Conservation (phyloP, 2,329 filamentous ascomycete genomes). For the Blastomyces gilchristii region DNA sequence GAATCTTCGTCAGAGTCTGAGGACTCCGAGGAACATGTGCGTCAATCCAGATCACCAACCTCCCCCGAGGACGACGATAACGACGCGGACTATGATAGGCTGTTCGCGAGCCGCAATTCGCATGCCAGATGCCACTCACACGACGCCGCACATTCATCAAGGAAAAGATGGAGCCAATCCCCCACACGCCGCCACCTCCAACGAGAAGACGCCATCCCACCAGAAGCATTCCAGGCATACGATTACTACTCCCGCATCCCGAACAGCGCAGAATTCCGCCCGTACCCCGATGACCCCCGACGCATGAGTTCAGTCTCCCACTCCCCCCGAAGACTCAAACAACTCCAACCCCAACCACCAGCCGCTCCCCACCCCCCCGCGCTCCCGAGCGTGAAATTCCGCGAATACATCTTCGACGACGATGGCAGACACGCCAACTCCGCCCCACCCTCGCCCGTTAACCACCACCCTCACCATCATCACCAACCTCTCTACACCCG, state of each 20-base stretch:
- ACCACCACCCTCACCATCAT: background rate
- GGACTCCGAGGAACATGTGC: background rate
- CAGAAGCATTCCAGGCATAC: background rate
- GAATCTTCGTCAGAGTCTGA: background rate
- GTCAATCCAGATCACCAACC: background rate
- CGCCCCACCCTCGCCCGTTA: background rate
- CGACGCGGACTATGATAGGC: background rate
- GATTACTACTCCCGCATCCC: constrained; percentile 4
- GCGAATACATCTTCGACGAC: constrained; percentile 21
- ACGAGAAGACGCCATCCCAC: background rate
- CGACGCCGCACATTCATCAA: constrained; percentile 25
- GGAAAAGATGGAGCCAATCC: constrained; percentile 23
- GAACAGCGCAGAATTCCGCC: background rate
- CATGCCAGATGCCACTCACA: constrained; percentile 29
- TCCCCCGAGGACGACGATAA: background rate
- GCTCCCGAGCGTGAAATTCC: constrained; percentile 17
- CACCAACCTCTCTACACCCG: background rate
- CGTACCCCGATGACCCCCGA: background rate
- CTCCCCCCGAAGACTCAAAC: constrained; percentile 9
- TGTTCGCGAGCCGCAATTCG: constrained; percentile 21
- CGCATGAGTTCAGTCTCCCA: background rate
- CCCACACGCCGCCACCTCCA: constrained; percentile 10
- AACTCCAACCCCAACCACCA: constrained; percentile 6
- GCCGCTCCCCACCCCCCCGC: background rate
- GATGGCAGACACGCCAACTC: constrained; percentile 1